A percentile compares a stretch with the other conserved stretches of the same genome.
Conservation (phyloP, 1,139 yeast genomes). For the Diutina scorzettiae region DNA sequence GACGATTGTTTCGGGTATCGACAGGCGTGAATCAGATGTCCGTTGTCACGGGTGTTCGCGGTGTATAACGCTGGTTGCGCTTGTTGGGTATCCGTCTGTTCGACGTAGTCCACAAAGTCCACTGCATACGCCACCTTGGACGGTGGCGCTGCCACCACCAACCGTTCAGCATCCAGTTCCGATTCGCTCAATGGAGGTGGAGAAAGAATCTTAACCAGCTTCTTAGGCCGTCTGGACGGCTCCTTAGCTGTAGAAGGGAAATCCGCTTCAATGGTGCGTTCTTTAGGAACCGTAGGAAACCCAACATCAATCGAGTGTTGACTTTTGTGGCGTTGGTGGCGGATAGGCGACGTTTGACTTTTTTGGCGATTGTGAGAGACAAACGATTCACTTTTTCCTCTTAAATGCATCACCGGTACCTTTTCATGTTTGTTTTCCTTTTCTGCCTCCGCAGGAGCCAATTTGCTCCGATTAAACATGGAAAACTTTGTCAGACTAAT, state of each 20-base stretch:
- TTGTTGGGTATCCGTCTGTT: neutral
- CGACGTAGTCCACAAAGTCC: neutral
- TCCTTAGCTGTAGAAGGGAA: too few relatives aligned
- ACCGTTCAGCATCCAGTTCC: neutral
- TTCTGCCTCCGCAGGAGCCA: neutral
- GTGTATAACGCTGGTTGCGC: neutral
- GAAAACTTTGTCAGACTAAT: neutral
- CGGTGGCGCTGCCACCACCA: neutral
- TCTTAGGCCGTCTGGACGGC: too few relatives aligned
- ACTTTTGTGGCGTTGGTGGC: conserved; percentile 1
- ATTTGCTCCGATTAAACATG: conserved; percentile 1
- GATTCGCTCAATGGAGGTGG: neutral
- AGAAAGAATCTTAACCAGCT: neutral
- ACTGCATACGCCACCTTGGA: neutral
- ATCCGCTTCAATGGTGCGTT: too few relatives aligned
- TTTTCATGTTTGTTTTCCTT: neutral
- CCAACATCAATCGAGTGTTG: neutral
- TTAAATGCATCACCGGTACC: neutral
- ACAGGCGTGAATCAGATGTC: neutral
- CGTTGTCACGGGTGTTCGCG: neutral
- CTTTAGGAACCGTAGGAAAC: neutral
- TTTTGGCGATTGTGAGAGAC: too few relatives aligned
- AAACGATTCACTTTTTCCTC: too few relatives aligned
- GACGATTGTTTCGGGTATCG: conserved; percentile 3
- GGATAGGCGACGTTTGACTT: neutral